Evolutionary conservation across 441 rosid species (phyloP), one percentile per base, ranked within the genome.

Genomic region (Croton laevigatus): DNA sequence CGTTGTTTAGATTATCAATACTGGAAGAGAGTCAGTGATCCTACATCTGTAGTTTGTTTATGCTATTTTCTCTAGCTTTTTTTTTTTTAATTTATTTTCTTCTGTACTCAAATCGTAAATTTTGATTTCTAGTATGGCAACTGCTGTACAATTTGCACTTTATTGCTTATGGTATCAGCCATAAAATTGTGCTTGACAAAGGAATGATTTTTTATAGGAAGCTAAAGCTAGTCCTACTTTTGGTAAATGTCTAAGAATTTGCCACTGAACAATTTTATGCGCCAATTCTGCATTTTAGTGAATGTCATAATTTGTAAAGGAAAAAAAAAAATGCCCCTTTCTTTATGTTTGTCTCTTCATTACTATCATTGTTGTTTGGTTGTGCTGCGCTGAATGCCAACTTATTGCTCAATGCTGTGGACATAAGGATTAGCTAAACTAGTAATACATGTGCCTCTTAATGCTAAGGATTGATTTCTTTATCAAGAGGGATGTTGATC

Each of bases 401-500:
- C 44, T 19, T 69, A 8, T 45, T 9, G 48, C 61, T 62, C 32
- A n/a, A 44, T 40, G 23, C 0, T 62, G 37, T 71, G 54, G 49
- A 62, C 62, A 63, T 57, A 22, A 6, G 48, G 20, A 62, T n/a
- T 62, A 51, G 70, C 17, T 53, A 64, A 37, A 20, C 27, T 58
- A 59, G 66, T 59, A 19, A 4, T 16, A 61, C 5, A 23, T 10
- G 20, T 36, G 22, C 22, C 49, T 11, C 34, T 22, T 49, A 17
- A 66, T 59, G n/a, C 34, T 66, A 45, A 34, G 23, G 32, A 27
- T 27, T 27, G 32, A 32, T 62, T 42, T 62, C 23, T 22, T 48
- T 68, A 49, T 49, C 49, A 65, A 59, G 46, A 53, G 45, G 57
- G 63, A 23, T 46, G 42, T 61, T 71, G 40, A 36, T 73, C 69